Evolutionary conservation across 2,329 filamentous ascomycete genomes (phyloP), one percentile per base, ranked within the genome.

Genomic region (Moelleriella libera): DNA sequence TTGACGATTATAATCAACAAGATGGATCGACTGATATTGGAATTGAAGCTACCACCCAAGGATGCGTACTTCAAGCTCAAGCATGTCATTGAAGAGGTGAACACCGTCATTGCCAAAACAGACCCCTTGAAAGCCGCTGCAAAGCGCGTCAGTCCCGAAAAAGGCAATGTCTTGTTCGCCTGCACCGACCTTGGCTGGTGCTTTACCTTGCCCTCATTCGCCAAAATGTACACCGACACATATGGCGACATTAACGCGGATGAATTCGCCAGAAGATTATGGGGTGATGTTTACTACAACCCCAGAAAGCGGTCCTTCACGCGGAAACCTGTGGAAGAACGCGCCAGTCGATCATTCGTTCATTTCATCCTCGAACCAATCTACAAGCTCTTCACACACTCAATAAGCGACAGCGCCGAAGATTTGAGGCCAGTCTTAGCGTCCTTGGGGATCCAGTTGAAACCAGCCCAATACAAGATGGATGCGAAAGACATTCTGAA

Each of bases 51-150:
- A 11, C 92, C 92, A 2, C 92, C 92, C 2, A 87, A 82, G 54
- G 92, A 98, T 61, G 92, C 92, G 10, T 98, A 98, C 68, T 97
- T 96, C 74, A 98, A 98, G 72, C 73, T 98, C 47, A 97, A 96
- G 68, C 89, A 97, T 63, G 88, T 96, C n/a, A 80, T 98, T 47
- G 92, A 98, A 64, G 88, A 97, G 65, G 89, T 98, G 65, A 98
- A 98, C 67, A 95, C 88, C 1, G 72, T 92, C 55, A 97, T 98
- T 58, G 87, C 94, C 60, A 88, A 85, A 61, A 84, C 85, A 3
- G 73, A 88, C 30, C 90, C 92, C 4, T 83, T 87, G 2, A 78
- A 80, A 56, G 88, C 89, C 30, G 86, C 87, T 58, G 80, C 76
- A 51, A 80, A 79, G 64, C 80, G 92, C 53, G 67, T 98, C 52